phyloP scores from a whole-genome alignment of 805 yeast genomes.

The Ogataea allantospora region DNA sequence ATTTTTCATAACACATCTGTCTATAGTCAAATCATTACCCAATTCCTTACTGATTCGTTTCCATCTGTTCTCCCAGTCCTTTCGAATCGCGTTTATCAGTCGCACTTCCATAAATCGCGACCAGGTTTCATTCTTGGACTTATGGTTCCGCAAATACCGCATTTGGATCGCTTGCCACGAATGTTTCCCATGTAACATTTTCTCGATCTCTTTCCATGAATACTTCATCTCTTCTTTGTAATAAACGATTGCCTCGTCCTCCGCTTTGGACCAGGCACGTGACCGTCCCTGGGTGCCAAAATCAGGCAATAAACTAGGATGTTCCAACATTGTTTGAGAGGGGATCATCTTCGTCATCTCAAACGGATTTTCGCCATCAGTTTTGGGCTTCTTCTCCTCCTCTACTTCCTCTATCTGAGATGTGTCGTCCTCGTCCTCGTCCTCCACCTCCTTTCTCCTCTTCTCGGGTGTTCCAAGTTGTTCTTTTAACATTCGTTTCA shows the following conservation, averaged over 20 bases:
- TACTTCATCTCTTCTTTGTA: slow-evolving; percentile 37
- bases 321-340: not conserved
- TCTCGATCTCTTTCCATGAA: slow-evolving; percentile 41
- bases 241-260: slow-evolving; percentile 36
- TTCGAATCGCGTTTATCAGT: slow-evolving; percentile 31
- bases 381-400: slow-evolving; percentile 1
- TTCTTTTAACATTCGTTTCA: slow-evolving; percentile 22
- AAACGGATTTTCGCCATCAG: not conserved
- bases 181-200: slow-evolving; percentile 32
- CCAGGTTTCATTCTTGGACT: slow-evolving; percentile 36
- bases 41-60: slow-evolving; percentile 35
- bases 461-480: slow-evolving; percentile 10
- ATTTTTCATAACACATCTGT: slow-evolving; percentile 32
- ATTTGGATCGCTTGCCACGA: slow-evolving; percentile 48
- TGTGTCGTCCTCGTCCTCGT: slow-evolving; percentile 4
- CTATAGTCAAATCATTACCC: slow-evolving; percentile 30
- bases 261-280: slow-evolving; percentile 35
- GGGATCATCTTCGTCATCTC: not conserved
- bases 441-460: no score
- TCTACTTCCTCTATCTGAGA: not conserved
- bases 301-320: not conserved
- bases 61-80: slow-evolving; percentile 44
- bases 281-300: slow-evolving; percentile 7
- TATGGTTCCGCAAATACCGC: slow-evolving; percentile 42
- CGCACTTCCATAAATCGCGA: slow-evolving; percentile 34